A percentile compares a stretch with the other conserved stretches of the same genome.
Conservation (phyloP, 768 basidiomycete species). For the Collybiopsis confluens region DNA sequence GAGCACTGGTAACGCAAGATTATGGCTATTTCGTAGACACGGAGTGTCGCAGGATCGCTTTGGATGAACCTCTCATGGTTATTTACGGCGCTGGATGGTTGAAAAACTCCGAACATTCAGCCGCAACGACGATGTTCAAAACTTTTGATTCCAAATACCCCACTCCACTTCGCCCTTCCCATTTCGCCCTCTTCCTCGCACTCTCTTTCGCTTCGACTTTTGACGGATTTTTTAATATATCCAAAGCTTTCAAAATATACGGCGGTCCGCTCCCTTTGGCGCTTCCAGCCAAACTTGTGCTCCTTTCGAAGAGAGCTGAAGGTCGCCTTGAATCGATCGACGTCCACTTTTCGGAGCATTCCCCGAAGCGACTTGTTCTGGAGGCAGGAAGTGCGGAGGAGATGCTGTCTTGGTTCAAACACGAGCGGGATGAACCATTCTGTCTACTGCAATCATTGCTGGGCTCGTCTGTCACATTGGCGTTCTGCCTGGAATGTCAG, state of each 20-base stretch:
- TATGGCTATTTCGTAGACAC: background rate
- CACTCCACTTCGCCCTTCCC: background rate
- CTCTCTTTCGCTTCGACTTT: background rate
- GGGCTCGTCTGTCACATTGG: no score
- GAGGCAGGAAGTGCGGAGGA: background rate
- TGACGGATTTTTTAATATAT: background rate
- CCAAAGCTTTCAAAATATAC: background rate
- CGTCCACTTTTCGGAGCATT: background rate
- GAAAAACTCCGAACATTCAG: background rate
- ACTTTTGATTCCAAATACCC: background rate
- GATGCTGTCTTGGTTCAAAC: background rate
- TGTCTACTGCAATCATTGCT: background rate
- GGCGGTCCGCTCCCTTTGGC: background rate
- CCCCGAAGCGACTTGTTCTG: background rate
- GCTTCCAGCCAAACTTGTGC: background rate
- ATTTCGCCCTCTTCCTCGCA: background rate
- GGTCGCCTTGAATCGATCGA: background rate
- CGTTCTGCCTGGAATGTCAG: no score
- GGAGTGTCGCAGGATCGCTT: background rate
- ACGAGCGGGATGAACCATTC: constrained; percentile 1
- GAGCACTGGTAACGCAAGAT: background rate
- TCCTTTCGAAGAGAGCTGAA: background rate
- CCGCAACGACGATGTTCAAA: no score
- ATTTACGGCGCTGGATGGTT: background rate
- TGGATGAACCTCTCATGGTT: background rate